Evolutionary conservation across 2,329 filamentous ascomycete genomes (phyloP).

Genomic region (Botrytis sinoallii): DNA sequence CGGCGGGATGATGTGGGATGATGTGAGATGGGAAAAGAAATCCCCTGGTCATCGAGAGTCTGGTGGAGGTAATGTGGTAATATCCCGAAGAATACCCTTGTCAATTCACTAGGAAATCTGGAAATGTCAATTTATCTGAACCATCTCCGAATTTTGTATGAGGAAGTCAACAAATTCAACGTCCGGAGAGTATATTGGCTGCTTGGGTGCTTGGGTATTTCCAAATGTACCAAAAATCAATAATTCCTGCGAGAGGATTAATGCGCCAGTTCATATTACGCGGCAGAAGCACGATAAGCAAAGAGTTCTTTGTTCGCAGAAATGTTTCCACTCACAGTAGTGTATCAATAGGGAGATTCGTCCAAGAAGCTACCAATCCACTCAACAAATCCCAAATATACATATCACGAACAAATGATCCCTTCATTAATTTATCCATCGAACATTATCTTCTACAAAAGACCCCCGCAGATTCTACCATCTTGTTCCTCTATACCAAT

Average conservation of each 20-base stretch:
- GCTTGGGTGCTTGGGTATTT: neutral
- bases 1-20: conserved; percentile 12
- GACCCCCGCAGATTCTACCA: conserved; percentile 65
- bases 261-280: neutral
- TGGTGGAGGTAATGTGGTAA: neutral
- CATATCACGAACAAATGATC: conserved; percentile 65
- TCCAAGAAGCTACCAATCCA: conserved; percentile 36
- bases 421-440: conserved; percentile 87
- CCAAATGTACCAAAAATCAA: neutral
- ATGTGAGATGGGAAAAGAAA: neutral
- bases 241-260: conserved; percentile 1
- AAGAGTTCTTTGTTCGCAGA: conserved; percentile 10
- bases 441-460: conserved; percentile 85
- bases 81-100: neutral
- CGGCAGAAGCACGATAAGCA: neutral
- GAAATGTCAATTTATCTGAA: neutral
- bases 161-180: neutral
- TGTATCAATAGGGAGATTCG: conserved; percentile 17
- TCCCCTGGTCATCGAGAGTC: neutral
- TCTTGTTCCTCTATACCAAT: conserved; percentile 89
- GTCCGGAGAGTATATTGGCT: neutral
- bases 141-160: neutral
- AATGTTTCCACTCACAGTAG: neutral
- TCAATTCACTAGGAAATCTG: neutral
- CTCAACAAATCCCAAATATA: conserved; percentile 62